phyloP scores from a whole-genome alignment of 148 eudicot species.

The Cornus controversa region DNA sequence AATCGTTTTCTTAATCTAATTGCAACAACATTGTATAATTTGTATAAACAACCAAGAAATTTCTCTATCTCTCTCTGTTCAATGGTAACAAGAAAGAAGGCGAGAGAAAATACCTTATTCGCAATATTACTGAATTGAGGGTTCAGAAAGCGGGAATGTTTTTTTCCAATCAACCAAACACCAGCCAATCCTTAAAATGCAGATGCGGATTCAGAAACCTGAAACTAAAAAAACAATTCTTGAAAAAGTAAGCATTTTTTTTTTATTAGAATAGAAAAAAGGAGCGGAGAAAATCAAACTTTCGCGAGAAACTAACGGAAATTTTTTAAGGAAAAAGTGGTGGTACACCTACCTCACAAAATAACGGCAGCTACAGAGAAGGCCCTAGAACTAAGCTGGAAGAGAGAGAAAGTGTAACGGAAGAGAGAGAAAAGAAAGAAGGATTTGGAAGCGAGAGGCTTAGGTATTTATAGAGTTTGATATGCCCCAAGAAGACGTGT shows the following conservation, averaged over 20 bases:
- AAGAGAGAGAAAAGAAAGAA: slow-evolving; percentile 1
- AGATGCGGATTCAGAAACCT: not conserved
- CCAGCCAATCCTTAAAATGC: too few species aligned
- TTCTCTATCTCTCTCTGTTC: too few species aligned
- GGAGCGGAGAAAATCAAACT: not conserved
- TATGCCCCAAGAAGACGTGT: slow-evolving; percentile 14
- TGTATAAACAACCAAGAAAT: too few species aligned
- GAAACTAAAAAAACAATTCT: not conserved
- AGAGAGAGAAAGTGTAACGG: not conserved
- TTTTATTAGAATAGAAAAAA: not conserved
- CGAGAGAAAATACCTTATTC: slow-evolving; percentile 12
- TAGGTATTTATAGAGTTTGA: slow-evolving; percentile 20
- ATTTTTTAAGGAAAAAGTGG: too few species aligned
- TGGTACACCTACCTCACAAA: too few species aligned
- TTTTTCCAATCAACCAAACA: not conserved
- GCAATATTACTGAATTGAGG: too few species aligned
- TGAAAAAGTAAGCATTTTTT: too few species aligned
- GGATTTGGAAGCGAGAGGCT: not conserved
- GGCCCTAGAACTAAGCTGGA: not conserved
- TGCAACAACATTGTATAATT: too few species aligned
- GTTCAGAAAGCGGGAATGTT: too few species aligned
- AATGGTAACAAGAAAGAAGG: too few species aligned
- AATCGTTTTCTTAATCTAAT: too few species aligned
- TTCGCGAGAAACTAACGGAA: not conserved
- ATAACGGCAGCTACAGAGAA: not conserved